Evolutionary conservation across 202 grass and related monocot genomes (phyloP).

Genomic region (Zizania palustris): DNA sequence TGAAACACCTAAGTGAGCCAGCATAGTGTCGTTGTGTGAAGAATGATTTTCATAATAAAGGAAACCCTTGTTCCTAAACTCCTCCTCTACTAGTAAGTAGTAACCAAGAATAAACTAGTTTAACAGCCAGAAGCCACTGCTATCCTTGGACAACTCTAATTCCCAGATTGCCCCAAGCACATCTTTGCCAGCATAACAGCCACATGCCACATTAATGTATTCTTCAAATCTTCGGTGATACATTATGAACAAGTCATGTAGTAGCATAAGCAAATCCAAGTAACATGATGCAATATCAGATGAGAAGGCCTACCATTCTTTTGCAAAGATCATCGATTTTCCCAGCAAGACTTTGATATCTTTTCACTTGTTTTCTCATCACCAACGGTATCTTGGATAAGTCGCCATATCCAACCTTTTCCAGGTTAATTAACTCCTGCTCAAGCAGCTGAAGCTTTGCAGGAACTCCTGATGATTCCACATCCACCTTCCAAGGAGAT

Average conservation of each 20-base stretch:
- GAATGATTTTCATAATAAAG: not conserved
- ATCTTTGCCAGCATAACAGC: constrained; percentile 14
- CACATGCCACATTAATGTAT: not conserved
- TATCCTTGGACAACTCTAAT: constrained; percentile 12
- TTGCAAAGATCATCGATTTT: constrained; percentile 97
- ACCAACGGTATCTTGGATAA: constrained; percentile 64
- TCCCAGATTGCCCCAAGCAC: not conserved
- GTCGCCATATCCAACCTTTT: constrained; percentile 84
- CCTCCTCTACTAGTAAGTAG: not conserved
- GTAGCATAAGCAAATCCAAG: not conserved
- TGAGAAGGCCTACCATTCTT: constrained; percentile 74
- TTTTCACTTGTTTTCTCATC: constrained; percentile 91
- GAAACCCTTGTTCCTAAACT: not conserved
- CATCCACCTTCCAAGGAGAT: constrained; percentile 87
- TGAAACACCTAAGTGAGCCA: constrained; percentile 5
- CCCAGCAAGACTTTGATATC: constrained; percentile 85
- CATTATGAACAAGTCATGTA: not conserved
- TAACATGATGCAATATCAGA: constrained; percentile 26
- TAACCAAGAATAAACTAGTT: constrained; percentile 27
- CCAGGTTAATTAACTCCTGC: constrained; percentile 81
- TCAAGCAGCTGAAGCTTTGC: constrained; percentile 84
- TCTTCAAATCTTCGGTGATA: constrained; percentile 2
- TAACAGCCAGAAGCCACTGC: constrained; percentile 1
- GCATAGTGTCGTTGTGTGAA: not conserved
- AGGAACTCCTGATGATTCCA: constrained; percentile 87